Evolutionary conservation across 2,329 filamentous ascomycete genomes (phyloP).

Genomic region (Claviceps cyperi): DNA sequence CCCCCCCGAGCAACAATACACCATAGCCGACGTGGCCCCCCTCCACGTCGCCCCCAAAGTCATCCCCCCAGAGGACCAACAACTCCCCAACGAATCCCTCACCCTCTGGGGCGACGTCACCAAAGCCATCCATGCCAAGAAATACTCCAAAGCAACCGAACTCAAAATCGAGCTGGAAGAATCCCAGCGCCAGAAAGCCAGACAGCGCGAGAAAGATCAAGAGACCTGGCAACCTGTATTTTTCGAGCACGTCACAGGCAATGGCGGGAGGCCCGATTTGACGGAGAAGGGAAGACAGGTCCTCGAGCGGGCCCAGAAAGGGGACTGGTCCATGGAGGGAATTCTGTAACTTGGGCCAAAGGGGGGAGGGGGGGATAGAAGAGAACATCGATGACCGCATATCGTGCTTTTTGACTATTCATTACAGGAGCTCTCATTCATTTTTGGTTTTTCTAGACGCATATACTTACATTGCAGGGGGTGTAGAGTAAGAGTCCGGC

Average conservation of each 20-base stretch:
- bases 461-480: not conserved
- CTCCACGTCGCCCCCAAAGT: conserved; percentile 66
- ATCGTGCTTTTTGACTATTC: not conserved
- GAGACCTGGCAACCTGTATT: conserved; percentile 75
- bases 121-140: conserved; percentile 66
- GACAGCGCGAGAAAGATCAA: conserved; percentile 57
- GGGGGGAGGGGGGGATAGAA: not conserved
- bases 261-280: conserved; percentile 39
- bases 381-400: not conserved
- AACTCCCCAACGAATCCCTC: conserved; percentile 80
- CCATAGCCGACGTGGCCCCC: conserved; percentile 79
- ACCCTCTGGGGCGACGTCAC: conserved; percentile 82
- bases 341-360: conserved; percentile 18
- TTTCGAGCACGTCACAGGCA: conserved; percentile 51
- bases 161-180: conserved; percentile 90
- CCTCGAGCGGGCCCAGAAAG: conserved; percentile 36
- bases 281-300: conserved; percentile 38
- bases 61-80: conserved; percentile 60
- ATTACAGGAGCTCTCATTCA: not conserved
- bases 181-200: conserved; percentile 68
- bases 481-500: not conserved
- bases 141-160: conserved; percentile 70
- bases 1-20: conserved; percentile 45
- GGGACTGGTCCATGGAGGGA: conserved; percentile 35
- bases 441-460: not conserved